These are phyloP conservation scores for Chrysopogon serrulatus DNA, from an alignment of 176 grass and related monocot species.

Conservation along the genomic window DNA sequence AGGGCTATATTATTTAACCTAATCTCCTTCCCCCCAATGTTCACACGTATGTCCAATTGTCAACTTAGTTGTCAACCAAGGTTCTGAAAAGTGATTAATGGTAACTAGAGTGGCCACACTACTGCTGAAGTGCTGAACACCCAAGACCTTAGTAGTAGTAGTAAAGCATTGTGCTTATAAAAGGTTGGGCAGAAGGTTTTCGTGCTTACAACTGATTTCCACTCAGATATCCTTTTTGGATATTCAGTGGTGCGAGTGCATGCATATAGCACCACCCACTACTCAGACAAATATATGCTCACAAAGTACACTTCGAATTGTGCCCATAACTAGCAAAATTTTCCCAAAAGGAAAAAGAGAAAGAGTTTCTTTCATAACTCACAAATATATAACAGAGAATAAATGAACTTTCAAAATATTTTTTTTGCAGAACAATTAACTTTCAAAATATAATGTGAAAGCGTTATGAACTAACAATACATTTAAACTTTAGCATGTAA, in stretches of 20 bases:
- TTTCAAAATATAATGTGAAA: background rate
- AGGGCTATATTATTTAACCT: constrained; percentile 10
- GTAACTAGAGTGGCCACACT: constrained; percentile 11
- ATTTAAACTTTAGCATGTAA: background rate
- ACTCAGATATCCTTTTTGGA: constrained; percentile 16
- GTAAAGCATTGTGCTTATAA: constrained; percentile 20
- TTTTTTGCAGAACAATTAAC: too few species aligned
- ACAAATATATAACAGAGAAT: background rate
- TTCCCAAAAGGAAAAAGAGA: too few species aligned
- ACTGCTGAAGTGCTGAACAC: constrained; percentile 4
- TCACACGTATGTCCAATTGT: constrained; percentile 1
- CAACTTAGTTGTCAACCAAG: background rate
- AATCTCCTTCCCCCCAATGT: background rate
- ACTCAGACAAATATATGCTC: background rate
- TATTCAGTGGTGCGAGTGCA: background rate
- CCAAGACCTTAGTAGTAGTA: background rate
- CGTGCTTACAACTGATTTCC: background rate
- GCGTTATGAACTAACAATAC: background rate
- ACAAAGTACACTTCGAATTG: background rate
- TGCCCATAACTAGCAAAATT: background rate
- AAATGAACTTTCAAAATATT: background rate
- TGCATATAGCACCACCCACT: background rate
- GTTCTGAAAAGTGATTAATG: background rate
- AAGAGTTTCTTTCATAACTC: too few species aligned
- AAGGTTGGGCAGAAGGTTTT: background rate